A percentile compares a stretch with the other conserved stretches of the same genome.
Evolutionary conservation across 2,329 filamentous ascomycete genomes (phyloP).

Genomic region (Dactylellina leptospora): DNA sequence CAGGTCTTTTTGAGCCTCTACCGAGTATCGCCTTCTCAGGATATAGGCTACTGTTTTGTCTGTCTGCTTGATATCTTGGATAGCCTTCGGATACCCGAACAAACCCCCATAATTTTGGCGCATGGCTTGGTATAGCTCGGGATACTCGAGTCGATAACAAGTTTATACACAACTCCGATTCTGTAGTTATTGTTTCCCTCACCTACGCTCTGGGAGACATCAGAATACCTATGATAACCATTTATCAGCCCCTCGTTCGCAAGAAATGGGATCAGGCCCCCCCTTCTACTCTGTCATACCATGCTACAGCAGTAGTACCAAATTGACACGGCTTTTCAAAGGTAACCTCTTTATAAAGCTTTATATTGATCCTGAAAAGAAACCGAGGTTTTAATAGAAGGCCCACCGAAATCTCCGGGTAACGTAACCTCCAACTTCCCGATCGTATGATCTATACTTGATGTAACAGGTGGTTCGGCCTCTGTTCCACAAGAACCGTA

Average conservation of each 20-base stretch:
- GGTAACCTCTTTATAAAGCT: background rate
- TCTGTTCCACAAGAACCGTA: background rate
- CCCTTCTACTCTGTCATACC: too few species aligned
- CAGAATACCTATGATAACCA: conserved; percentile 1
- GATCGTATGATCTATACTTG: background rate
- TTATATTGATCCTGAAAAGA: background rate
- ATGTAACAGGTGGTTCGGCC: background rate
- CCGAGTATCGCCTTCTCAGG: background rate
- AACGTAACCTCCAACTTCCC: background rate
- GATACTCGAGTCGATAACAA: background rate
- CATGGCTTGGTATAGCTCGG: too few species aligned
- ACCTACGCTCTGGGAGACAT: background rate
- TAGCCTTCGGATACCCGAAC: background rate
- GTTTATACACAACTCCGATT: background rate
- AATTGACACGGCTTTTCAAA: background rate
- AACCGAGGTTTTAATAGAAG: background rate
- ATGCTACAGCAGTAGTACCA: background rate
- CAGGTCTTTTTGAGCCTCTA: background rate
- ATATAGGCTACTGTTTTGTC: background rate
- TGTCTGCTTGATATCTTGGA: background rate
- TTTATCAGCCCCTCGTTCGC: too few species aligned
- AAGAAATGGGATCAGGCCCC: too few species aligned
- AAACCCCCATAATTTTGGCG: background rate
- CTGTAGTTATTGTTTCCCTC: background rate
- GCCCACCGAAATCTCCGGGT: background rate